Conservation (phyloP, 352 stramenopile genomes). For the Thalassiosira oceanica region DNA sequence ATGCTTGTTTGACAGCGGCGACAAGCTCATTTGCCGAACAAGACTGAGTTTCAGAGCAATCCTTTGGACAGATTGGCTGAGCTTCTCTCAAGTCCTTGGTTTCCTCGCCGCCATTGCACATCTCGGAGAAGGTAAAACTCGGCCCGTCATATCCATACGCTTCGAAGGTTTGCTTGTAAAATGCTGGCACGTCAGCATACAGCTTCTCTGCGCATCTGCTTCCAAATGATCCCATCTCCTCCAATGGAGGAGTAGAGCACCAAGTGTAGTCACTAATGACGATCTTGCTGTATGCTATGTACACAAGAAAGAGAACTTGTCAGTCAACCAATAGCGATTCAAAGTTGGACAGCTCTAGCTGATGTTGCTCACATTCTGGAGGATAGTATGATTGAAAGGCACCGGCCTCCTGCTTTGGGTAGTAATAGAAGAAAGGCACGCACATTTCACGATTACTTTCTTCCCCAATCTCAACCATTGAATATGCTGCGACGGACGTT, state of each 20-base stretch:
- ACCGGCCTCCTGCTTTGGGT: too few species aligned
- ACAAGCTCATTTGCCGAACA: conserved; percentile 5
- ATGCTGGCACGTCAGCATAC: conserved; percentile 5
- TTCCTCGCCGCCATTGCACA: not conserved
- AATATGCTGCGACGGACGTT: not conserved
- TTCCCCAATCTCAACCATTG: conserved; percentile 18
- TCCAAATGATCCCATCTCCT: conserved; percentile 5
- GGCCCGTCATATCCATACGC: not conserved
- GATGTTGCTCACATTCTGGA: not conserved
- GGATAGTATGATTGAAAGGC: not conserved
- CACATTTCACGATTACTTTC: conserved; percentile 16
- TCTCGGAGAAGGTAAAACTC: not conserved
- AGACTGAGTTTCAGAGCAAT: not conserved
- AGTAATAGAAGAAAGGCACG: too few species aligned
- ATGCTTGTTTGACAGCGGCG: not conserved
- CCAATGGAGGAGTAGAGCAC: conserved; percentile 1
- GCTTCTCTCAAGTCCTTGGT: not conserved
- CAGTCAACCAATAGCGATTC: not conserved
- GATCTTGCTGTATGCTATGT: conserved; percentile 2
- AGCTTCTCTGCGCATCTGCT: conserved; percentile 6
- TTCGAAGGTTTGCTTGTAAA: not conserved
- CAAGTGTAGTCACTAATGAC: not conserved
- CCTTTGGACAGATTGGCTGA: not conserved
- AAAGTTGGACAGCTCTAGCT: not conserved
- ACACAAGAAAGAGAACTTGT: not conserved